Percentiles rank a stretch among this genome's conserved stretches.
These are phyloP conservation scores for Boletus pseudopeckii DNA, from an alignment of 768 basidiomycete genomes.

Conservation along the genomic window DNA sequence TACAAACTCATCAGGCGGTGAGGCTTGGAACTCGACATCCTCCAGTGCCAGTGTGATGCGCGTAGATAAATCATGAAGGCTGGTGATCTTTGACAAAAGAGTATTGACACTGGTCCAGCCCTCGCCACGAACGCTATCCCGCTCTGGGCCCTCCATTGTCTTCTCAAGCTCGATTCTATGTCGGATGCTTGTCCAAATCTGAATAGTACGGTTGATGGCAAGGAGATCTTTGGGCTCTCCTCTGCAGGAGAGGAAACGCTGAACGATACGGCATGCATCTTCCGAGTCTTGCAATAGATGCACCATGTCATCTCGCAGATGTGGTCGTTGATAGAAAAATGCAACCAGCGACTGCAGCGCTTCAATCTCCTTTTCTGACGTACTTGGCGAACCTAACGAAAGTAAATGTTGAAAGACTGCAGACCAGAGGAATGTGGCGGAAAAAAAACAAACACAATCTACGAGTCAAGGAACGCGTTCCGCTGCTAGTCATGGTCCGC, in stretches of 20 bases:
- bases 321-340: slow-evolving; percentile 57
- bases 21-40: slow-evolving; percentile 22
- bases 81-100: slow-evolving; percentile 50
- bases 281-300: slow-evolving; percentile 54
- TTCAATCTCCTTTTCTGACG: slow-evolving; percentile 67
- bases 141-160: slow-evolving; percentile 41
- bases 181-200: slow-evolving; percentile 53
- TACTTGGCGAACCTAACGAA: slow-evolving; percentile 75
- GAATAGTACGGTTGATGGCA: slow-evolving; percentile 60
- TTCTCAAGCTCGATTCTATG: slow-evolving; percentile 55
- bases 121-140: slow-evolving; percentile 12
- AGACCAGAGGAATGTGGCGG: background rate
- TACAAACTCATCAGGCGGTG: slow-evolving; percentile 19
- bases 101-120: slow-evolving; percentile 59
- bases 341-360: slow-evolving; percentile 74
- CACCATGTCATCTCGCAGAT: slow-evolving; percentile 63
- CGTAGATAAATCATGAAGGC: slow-evolving; percentile 49
- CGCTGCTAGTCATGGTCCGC: slow-evolving; percentile 74
- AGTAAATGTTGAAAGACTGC: slow-evolving; percentile 13
- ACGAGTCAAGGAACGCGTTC: slow-evolving; percentile 68
- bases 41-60: slow-evolving; percentile 53
- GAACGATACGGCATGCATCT: slow-evolving; percentile 73
- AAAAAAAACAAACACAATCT: slow-evolving; percentile 63
- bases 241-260: slow-evolving; percentile 67
- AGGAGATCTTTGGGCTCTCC: slow-evolving; percentile 66